Base-by-base conservation (phyloP, 2,329 filamentous ascomycete genomes). In the Colletotrichum sp. region DNA sequence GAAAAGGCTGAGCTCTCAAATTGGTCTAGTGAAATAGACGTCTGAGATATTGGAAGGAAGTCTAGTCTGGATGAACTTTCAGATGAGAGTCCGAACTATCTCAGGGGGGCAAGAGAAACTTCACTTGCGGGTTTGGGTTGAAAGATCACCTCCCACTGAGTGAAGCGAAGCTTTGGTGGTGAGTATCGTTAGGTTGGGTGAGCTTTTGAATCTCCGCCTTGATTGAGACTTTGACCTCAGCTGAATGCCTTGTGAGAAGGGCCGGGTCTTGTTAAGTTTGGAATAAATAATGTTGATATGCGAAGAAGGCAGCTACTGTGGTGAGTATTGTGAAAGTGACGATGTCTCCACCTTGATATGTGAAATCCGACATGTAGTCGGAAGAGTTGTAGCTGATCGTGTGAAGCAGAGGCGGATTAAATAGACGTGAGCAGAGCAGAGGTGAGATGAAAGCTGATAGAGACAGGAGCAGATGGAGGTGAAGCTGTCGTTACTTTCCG, bases 21-120 rank as follows among this genome's bases (percentile, higher is more conserved):
- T 21, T 13, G 3, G 44, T 52, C 1, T 12, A 12, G n/a, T 24
- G 3, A 24, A 3, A 21, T 13, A 5, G 44, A 52, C 44, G n/a
- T 12, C n/a, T 52, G n/a, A 24, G n/a, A 24, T 13, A 52, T 52
- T 1, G 6, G 44, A 21, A 21, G 6, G n/a, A 21, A 24, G 44
- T 13, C 2, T 1, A 18, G 44, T 7, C 3, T 21, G 12, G 1
- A 21, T 7, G 3, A 5, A 13, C 1, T 52, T 12, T 21, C n/a
- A 13, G 44, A 49, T 21, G n/a, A 4, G n/a, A 5, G n/a, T n/a
- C 0, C 5, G 18, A 49, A 7, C 7, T 2, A 7, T 52, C 44
- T 21, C 6, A n/a, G 16, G n/a, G 44, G 6, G 44, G 44, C 10
- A 52, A 52, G 10, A 5, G 44, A 4, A 49, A 21, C 0, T 3